Evolutionary conservation across 2,329 filamentous ascomycete genomes (phyloP), one percentile per base, ranked within the genome.

Genomic region (Aspergillus sp.): DNA sequence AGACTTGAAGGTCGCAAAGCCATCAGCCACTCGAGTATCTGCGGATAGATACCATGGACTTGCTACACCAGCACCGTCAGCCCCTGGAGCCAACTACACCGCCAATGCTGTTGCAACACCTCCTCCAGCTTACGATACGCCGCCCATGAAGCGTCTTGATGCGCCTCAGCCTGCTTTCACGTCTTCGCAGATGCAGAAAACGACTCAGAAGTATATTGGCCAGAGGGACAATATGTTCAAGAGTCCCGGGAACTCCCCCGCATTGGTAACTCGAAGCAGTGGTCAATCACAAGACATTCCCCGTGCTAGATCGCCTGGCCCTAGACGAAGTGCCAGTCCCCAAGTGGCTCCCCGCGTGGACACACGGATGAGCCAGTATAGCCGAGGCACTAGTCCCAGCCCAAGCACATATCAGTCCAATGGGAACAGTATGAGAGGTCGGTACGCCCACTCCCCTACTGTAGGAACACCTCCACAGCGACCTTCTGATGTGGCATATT

Each of bases 31-130:
- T 39, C 82, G 94, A n/a, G 82, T 95, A 47, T 95, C 93, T n/a
- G 93, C 90, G 12, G 94, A 98, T 65, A 83, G 88, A 48, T 96
- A 95, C 67, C 88, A 94, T 60, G 91, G 93, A n/a, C 85, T 98
- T 49, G 74, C 87, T 9, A 95, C 91, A 2, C 91, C 93, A 5
- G 83, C 78, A 6, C 86, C 71, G 26, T 67, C 66, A 11, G 63
- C 68, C 12, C 61, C 65, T 30, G 61, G 68, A 10, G 66, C 70
- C 13, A 51, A 57, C 9, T 65, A 62, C 46, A 61, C 57, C 32
- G 48, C 60, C 27, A 60, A 54, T 37, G 46, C 47, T 31, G 66
- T 65, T 29, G 55, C 49, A 34, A 90, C 88, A 7, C 89, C 90
- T 5, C 91, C 91, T 2, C 91, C 91, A 4, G 88, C 87, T 0